phyloP scores from a whole-genome alignment of 768 basidiomycete genomes.

The Boletus barrowsii region DNA sequence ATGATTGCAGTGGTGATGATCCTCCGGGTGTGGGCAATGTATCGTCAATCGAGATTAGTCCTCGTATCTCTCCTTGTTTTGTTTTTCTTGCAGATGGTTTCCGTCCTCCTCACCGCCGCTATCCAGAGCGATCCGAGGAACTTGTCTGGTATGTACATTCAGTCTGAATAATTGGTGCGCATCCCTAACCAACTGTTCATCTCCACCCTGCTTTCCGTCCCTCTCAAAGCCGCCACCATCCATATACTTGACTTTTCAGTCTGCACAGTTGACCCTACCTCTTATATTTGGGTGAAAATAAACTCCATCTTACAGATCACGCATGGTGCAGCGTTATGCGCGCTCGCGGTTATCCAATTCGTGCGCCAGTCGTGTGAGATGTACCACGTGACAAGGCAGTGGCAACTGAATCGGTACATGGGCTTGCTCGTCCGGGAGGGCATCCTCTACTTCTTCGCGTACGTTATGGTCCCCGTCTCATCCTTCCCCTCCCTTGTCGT shows the following conservation, averaged over 20 bases:
- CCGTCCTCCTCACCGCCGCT: background rate
- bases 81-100: background rate
- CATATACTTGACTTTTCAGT: background rate
- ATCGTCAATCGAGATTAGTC: background rate
- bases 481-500: no score
- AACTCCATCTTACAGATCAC: background rate
- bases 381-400: background rate
- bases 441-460: no score
- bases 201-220: no score
- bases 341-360: background rate
- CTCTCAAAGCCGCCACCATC: background rate
- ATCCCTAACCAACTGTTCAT: background rate
- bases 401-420: background rate
- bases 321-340: background rate
- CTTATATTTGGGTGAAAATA: background rate
- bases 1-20: background rate
- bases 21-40: slow-evolving; percentile 2
- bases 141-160: background rate
- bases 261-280: background rate
- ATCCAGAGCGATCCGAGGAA: background rate
- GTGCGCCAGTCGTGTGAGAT: background rate
- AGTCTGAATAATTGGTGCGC: background rate
- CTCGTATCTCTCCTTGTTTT: background rate
- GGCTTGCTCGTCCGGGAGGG: no score
- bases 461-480: no score